Base-by-base conservation (phyloP, 805 yeast species). In the Pichia exigua region DNA sequence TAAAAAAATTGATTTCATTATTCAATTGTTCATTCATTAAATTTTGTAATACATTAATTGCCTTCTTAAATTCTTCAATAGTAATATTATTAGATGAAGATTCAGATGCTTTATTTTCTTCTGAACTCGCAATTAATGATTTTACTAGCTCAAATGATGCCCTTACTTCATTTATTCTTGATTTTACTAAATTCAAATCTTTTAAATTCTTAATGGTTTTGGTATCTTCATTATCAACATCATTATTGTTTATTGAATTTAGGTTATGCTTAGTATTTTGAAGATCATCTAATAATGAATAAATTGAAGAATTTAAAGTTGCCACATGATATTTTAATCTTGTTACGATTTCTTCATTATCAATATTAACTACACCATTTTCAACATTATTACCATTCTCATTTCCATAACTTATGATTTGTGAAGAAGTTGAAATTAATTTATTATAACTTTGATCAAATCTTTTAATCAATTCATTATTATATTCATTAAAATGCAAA, bases 311-410 rank as follows among this genome's bases (percentile, higher is more conserved):
- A 17, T 78, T 73, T 45, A 85, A 65, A 0, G 83, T 77, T 44
- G 82, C 85, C 43, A 82, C 67, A 61, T 83, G 84, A 63, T 84
- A 84, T 57, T 83, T 85, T 45, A 85, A 66, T 53, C 87, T 72
- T 11, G 85, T 77, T 1, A 80, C 76, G 28, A 63, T 60, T 22
- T 68, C 52, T 17, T 59, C 58, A 11, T 44, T 40, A 24, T 26
- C 46, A 2, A 44, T 18, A 5, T 44, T 18, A 5, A 17, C 35
- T 22, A 3, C 26, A 6, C 27, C 47, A 18, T 28, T 13, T 27
- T 6, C 10, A 20, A 7, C 21, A 17, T 17, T 17, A 11, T 24
- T 24, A n/a, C 18, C 22, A 30, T 24, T 11, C n/a, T 21, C 22
- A n/a, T 58, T 35, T 15, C 38, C 45, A 21, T 51, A 51, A 11